Evolutionary conservation across 257 asterid genomes (phyloP).

Genomic region (Euphrasia confusa): DNA sequence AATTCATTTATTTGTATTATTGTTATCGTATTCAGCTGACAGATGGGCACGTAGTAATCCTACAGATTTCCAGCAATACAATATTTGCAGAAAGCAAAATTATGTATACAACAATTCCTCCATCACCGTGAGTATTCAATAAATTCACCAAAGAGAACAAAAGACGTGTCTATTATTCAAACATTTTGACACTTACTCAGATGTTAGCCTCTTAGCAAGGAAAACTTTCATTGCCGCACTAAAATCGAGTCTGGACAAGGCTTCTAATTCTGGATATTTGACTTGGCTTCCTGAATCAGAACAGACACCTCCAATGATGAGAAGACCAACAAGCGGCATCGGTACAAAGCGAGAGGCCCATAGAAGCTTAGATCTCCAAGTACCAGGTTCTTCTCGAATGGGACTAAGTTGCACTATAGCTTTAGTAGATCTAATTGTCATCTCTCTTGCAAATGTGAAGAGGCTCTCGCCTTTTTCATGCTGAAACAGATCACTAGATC

Average conservation of each 20-base stretch:
- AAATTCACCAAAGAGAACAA: background rate
- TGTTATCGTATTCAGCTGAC: background rate
- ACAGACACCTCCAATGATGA: constrained; percentile 83
- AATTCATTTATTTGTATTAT: background rate
- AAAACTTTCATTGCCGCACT: constrained; percentile 94
- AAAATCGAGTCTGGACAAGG: constrained; percentile 88
- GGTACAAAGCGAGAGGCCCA: constrained; percentile 92
- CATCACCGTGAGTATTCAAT: background rate
- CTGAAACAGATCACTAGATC: constrained; percentile 39
- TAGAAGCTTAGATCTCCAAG: constrained; percentile 87
- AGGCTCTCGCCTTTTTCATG: constrained; percentile 92
- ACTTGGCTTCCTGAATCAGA: constrained; percentile 58
- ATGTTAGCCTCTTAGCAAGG: constrained; percentile 84
- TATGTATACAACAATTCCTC: background rate
- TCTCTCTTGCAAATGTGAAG: constrained; percentile 91
- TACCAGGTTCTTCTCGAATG: constrained; percentile 73
- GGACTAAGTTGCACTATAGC: constrained; percentile 61
- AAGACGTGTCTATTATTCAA: background rate
- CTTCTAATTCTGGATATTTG: constrained; percentile 79
- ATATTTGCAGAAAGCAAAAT: background rate
- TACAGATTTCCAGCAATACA: background rate
- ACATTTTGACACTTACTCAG: constrained; percentile 59
- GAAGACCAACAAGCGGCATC: constrained; percentile 94
- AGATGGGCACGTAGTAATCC: background rate
- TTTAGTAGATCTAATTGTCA: constrained; percentile 83